Conservation (phyloP, 768 basidiomycete genomes). For the Wakefieldia striispora region DNA sequence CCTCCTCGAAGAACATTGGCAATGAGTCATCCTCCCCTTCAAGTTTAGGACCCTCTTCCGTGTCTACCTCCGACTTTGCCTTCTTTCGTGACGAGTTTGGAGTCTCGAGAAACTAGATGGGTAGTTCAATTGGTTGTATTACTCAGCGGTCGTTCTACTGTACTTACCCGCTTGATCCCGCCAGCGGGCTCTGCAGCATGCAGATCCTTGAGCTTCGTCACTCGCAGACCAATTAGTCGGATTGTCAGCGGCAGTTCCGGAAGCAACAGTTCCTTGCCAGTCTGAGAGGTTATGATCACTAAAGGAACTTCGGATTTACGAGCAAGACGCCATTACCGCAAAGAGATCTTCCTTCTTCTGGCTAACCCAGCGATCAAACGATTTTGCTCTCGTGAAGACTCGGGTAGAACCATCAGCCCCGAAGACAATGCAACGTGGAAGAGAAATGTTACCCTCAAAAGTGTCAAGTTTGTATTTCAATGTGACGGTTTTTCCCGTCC, state of each 20-base stretch:
- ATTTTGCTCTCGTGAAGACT: slow-evolving; percentile 85
- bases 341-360: slow-evolving; percentile 75
- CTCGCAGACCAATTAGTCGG: slow-evolving; percentile 82
- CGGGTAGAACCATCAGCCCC: slow-evolving; percentile 8
- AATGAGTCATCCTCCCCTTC: slow-evolving; percentile 36
- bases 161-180: slow-evolving; percentile 73
- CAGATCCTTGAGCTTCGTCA: slow-evolving; percentile 88
- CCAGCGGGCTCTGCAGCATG: slow-evolving; percentile 40
- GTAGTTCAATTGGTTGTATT: not conserved
- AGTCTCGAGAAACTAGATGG: slow-evolving; percentile 57
- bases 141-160: not conserved
- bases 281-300: slow-evolving; percentile 38
- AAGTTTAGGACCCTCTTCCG: slow-evolving; percentile 18
- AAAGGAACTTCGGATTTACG: not conserved
- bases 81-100: slow-evolving; percentile 39
- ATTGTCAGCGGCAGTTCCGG: slow-evolving; percentile 78
- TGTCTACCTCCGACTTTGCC: slow-evolving; percentile 29
- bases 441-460: slow-evolving; percentile 59
- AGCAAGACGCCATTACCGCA: slow-evolving; percentile 45
- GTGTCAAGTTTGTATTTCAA: slow-evolving; percentile 93
- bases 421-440: not conserved
- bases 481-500: slow-evolving; percentile 86
- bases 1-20: slow-evolving; percentile 54
- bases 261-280: slow-evolving; percentile 78
- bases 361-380: slow-evolving; percentile 71